Base-by-base conservation (phyloP, 176 grass and related monocot genomes). In the Carex littledalei region DNA sequence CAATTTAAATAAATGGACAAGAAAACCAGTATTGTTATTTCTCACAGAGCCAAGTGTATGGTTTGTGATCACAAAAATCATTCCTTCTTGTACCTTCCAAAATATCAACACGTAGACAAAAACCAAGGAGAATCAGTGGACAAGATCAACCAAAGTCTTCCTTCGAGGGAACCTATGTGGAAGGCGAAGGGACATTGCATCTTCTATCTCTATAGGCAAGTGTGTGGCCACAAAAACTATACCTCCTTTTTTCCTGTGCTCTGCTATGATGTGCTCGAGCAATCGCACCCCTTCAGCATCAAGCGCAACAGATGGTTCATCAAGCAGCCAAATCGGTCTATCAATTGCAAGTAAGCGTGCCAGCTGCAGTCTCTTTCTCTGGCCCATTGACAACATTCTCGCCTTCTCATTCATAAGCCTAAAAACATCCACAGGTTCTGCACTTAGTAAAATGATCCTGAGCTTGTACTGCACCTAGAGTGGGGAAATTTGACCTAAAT, bases 381-480 rank as follows among this genome's bases (percentile, higher is more conserved):
- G 97, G 4, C 91, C 97, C 93, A 94, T 99, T 71, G 93, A 99
- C 64, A 99, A 90, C 93, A 95, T 95, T 86, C 93, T 90, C 18
- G 97, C 88, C 85, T 96, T 95, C 13, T 95, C 93, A 52, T 99
- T 95, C 87, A 90, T 91, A 56, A 99, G 85, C 93, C 93, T 83
- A 50, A 52, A 56, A 24, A 56, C 9, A 56, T 78, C 50, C 22
- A 78, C 32, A 56, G 22, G 32, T 56, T 32, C 50, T 78, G 52
- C 11, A 78, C 13, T 78, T 55, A 78, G 74, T 43, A 39, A 54
- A 54, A 22, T 77, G 47, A 77, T 76, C 21, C n/a, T 54, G 47
- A 77, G 20, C 21, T 11, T 31, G 45, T 54, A 77, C 71, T 55
- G 50, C 3, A 78, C 12, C 18, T 11, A 31, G 50, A 78, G 50